Conservation (phyloP, 1,139 yeast genomes). For the Candida smagusa region DNA sequence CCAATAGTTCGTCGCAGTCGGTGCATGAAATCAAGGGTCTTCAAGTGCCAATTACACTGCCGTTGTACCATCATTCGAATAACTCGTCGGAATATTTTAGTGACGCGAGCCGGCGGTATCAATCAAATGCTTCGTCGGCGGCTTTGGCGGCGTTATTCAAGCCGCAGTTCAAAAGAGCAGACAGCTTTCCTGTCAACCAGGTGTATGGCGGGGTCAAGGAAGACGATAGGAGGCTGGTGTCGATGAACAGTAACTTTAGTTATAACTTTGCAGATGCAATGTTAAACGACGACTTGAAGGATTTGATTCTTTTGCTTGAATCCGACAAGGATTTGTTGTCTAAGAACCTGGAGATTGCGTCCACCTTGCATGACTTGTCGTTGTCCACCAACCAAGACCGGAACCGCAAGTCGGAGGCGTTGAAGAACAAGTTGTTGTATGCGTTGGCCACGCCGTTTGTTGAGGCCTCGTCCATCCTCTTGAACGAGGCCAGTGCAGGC, state of each 20-base stretch:
- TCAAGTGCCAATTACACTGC: constrained; percentile 6
- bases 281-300: constrained; percentile 38
- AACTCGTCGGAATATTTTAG: constrained; percentile 23
- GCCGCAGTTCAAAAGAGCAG: constrained; percentile 35
- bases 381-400: constrained; percentile 32
- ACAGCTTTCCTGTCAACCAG: constrained; percentile 33
- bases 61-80: constrained; percentile 16
- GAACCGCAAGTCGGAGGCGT: constrained; percentile 32
- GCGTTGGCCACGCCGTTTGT: constrained; percentile 77
- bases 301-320: constrained; percentile 43
- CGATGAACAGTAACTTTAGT: not conserved
- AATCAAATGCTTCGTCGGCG: constrained; percentile 59
- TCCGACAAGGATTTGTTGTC: constrained; percentile 29
- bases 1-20: constrained; percentile 11
- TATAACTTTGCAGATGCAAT: constrained; percentile 13
- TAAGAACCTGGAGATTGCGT: constrained; percentile 40
- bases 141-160: constrained; percentile 59
- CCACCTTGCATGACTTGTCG: constrained; percentile 56
- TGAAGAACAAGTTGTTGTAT: constrained; percentile 54
- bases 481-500: constrained; percentile 5
- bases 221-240: constrained; percentile 7
- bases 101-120: constrained; percentile 21
- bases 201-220: constrained; percentile 15
- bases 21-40: constrained; percentile 3
- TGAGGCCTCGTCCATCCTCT: constrained; percentile 47